Percentiles rank a stretch among this genome's conserved stretches.
These are phyloP conservation scores for Dendrocalamus sinicus DNA, from an alignment of 176 grass and related monocot genomes.

Conservation along the genomic window DNA sequence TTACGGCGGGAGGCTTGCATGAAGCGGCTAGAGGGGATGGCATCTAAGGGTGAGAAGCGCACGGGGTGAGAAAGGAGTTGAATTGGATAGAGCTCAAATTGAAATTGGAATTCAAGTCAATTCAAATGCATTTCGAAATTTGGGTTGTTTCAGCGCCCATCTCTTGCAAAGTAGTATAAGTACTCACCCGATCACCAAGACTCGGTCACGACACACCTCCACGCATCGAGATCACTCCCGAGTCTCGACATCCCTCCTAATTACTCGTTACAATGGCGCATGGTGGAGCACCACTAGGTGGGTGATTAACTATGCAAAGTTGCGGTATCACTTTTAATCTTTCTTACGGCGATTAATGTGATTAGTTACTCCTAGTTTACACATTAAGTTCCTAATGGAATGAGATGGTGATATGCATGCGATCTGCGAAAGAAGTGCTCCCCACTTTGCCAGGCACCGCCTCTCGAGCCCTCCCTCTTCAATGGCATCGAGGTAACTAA, in stretches of 20 bases:
- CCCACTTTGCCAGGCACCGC: conserved; percentile 55
- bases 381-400: background rate
- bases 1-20: no score
- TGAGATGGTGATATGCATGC: background rate
- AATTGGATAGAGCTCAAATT: no score
- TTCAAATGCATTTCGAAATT: no score
- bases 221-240: background rate
- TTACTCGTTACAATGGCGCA: conserved; percentile 4
- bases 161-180: conserved; percentile 18
- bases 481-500: no score
- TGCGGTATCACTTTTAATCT: background rate
- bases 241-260: no score
- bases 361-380: background rate
- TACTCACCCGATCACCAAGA: background rate
- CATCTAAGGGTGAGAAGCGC: no score
- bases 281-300: conserved; percentile 14
- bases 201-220: background rate
- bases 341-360: background rate
- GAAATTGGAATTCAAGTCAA: no score
- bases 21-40: no score
- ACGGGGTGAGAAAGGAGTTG: no score
- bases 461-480: conserved; percentile 60
- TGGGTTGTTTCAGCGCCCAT: no score
- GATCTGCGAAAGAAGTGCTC: conserved; percentile 46
- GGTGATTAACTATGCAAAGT: background rate